Evolutionary conservation across 495 filamentous ascomycete species (phyloP), one percentile per base, ranked within the genome.

Genomic region (Annulohypoxylon moriforme): DNA sequence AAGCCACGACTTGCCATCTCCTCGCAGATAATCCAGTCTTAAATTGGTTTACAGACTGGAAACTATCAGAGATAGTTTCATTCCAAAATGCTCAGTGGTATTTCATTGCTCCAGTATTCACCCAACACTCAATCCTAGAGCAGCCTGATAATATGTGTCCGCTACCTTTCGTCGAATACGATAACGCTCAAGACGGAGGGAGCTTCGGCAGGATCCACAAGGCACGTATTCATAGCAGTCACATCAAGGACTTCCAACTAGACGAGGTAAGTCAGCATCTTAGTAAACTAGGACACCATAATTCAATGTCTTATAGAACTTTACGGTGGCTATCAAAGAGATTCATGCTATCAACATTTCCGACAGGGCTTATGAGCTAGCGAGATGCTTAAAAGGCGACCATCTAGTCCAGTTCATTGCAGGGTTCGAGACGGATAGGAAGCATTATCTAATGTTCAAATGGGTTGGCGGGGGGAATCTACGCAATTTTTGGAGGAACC

Each of bases 71-170:
- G 22, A 8, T 52, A 25, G 24, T 7, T 3, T 29, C 25, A 3
- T 52, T 52, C 47, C 8, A 29, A 5, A 27, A 25, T 3, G 24
- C 10, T 1, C 47, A 27, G 47, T 52, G 47, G 47, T 9, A 27
- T 52, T 52, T 27, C 27, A 25, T 52, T 52, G 47, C 47, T 10
- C 47, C 47, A 22, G 47, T 52, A 9, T 52, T 52, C 47, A 52
- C 47, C 9, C 1, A n/a, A 27, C 24, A 14, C 8, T 52, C 47
- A 52, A 11, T 52, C 27, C 47, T 52, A 27, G 47, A 52, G 47
- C 47, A 52, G 14, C 47, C 8, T 52, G 18, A 52, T 18, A 20
- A 52, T 20, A 25, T 27, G 22, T 52, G 47, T 20, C 20, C 47
- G 47, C 27, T 52, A n/a, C 47, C 47, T 10, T 52, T 52, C 22